These are phyloP conservation scores for Incumbomyces lentus DNA, from an alignment of 2,329 filamentous ascomycete genomes.

Conservation along the genomic window DNA sequence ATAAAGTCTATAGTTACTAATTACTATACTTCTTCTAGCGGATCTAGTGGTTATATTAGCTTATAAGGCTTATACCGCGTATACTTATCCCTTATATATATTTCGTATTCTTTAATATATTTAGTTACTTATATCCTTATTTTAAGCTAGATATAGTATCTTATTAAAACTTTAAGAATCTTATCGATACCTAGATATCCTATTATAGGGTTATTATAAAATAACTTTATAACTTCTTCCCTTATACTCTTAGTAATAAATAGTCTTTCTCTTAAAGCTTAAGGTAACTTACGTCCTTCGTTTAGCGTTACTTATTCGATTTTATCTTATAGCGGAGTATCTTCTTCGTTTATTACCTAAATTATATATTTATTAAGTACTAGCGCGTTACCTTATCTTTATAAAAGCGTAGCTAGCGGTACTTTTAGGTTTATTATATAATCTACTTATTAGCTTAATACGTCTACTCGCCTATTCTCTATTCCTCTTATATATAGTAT, in stretches of 20 bases:
- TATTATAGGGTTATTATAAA: slow-evolving; percentile 3
- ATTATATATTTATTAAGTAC: slow-evolving; percentile 2
- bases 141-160: slow-evolving; percentile 8
- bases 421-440: background rate
- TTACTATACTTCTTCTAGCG: slow-evolving; percentile 12
- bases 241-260: too few relatives aligned
- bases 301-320: too few relatives aligned
- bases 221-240: slow-evolving; percentile 2
- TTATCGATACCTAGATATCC: slow-evolving; percentile 10
- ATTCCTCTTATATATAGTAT: slow-evolving; percentile 11
- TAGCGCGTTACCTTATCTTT: slow-evolving; percentile 3
- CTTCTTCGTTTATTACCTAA: too few relatives aligned
- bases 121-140: slow-evolving; percentile 7
- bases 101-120: slow-evolving; percentile 9
- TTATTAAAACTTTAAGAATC: slow-evolving; percentile 8
- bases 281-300: too few relatives aligned
- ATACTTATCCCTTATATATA: slow-evolving; percentile 9
- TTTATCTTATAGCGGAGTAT: too few relatives aligned
- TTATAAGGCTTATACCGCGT: slow-evolving; percentile 10
- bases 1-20: slow-evolving; percentile 7
- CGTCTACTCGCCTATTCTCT: slow-evolving; percentile 12
- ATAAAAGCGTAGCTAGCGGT: slow-evolving; percentile 8
- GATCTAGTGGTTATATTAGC: slow-evolving; percentile 5
- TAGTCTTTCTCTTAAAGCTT: too few relatives aligned
- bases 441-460: slow-evolving; percentile 1